phyloP scores from a whole-genome alignment of 495 filamentous ascomycete species.

The Aspergillus sclerotiicarbonarius region DNA sequence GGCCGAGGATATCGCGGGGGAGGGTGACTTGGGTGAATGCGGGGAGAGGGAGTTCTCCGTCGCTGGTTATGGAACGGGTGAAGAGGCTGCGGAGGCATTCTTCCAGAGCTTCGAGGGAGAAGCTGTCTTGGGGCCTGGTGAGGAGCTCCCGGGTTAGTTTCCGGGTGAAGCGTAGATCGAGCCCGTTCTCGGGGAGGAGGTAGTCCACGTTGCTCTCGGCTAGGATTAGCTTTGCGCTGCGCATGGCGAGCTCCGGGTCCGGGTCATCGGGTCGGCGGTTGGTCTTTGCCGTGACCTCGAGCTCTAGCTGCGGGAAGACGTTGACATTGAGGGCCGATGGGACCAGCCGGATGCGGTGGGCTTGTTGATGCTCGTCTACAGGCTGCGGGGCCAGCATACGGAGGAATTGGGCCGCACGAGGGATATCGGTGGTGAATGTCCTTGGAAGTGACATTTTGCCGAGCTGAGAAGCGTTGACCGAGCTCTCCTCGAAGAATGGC shows the following conservation, averaged over 20 bases:
- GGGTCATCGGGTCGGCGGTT: background rate
- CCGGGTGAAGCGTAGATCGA: slow-evolving; percentile 44
- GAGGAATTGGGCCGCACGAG: slow-evolving; percentile 30
- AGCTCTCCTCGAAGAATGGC: slow-evolving; percentile 16
- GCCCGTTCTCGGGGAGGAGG: slow-evolving; percentile 39
- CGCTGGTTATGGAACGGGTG: background rate
- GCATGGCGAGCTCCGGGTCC: slow-evolving; percentile 18
- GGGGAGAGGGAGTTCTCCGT: slow-evolving; percentile 22
- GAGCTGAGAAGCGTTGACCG: slow-evolving; percentile 32
- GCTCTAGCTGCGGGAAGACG: slow-evolving; percentile 34
- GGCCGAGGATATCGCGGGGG: slow-evolving; percentile 18
- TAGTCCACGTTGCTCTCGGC: slow-evolving; percentile 38
- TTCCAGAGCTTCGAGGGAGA: slow-evolving; percentile 20
- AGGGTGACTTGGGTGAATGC: slow-evolving; percentile 33
- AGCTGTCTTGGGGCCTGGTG: background rate
- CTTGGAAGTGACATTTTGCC: slow-evolving; percentile 30
- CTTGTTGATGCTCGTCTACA: slow-evolving; percentile 7
- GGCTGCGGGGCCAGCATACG: slow-evolving; percentile 20
- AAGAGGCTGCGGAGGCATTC: slow-evolving; percentile 20
- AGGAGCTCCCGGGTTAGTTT: slow-evolving; percentile 31
- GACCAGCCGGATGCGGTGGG: slow-evolving; percentile 32
- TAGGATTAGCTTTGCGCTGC: slow-evolving; percentile 30
- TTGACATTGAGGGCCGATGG: slow-evolving; percentile 27
- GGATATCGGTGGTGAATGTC: slow-evolving; percentile 34
- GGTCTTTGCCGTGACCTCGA: slow-evolving; percentile 25